Evolutionary conservation across 2,329 filamentous ascomycete genomes (phyloP), one percentile per base, ranked within the genome.

Genomic region (Aspergillus japonicus): DNA sequence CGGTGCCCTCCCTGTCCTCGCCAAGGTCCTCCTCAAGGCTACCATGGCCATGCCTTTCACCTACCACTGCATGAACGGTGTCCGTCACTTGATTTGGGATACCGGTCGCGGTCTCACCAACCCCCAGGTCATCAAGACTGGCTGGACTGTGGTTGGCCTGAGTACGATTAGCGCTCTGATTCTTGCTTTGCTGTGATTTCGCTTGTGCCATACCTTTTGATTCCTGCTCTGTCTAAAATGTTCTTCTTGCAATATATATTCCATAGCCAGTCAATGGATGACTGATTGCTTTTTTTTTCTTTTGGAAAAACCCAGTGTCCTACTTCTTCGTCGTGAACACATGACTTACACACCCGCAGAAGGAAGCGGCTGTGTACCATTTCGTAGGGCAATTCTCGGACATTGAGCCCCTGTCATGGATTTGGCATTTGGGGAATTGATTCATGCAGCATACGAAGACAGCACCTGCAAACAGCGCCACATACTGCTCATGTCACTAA

Each of bases 61-160:
- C 53, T 91, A 84, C 77, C 89, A 91, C 76, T 77, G 73, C 62
- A 79, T 88, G 69, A 90, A 90, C 72, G 89, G 88, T n/a, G 39
- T 91, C 21, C 84, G 89, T 71, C 88, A 91, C 83, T 80, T 91
- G 80, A 71, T 81, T 16, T 91, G 89, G 89, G 89, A 91, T 80
- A 76, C 83, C 44, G 87, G 86, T 54, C 78, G 79, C 68, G 80
- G 82, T 54, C 83, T 91, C 62, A 83, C 79, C 69, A 90, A 90
- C 73, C 78, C 83, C 76, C 78, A 83, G 70, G 87, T 91, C 61
- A 84, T 86, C 67, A 80, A 79, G 75, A 87, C 85, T 1, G 88
- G 88, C 16, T 90, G 87, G 85, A 72, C 80, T 47, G 85, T 85
- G 33, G 76, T 89, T 57, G 87, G 81, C 3, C 64, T 86, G 68